Evolutionary conservation across 495 filamentous ascomycete species (phyloP).

Genomic region (Pseudoneurospora amorphoporcata): DNA sequence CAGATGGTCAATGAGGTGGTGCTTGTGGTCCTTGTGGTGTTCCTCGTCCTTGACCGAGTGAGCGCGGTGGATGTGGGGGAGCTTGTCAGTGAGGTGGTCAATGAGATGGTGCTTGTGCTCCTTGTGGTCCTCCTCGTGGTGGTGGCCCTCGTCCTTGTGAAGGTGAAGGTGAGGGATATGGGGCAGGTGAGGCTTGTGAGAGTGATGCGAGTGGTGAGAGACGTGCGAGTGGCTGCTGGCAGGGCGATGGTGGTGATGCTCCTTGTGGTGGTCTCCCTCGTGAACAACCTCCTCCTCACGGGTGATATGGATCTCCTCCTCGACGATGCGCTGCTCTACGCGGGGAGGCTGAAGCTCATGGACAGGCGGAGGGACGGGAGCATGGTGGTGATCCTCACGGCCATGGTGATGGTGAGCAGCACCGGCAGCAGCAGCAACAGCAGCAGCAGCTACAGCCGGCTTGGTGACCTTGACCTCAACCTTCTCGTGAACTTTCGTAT

Average conservation of each 20-base stretch:
- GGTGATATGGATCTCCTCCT: constrained; percentile 73
- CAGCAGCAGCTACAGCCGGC: constrained; percentile 35
- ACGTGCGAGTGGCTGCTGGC: constrained; percentile 34
- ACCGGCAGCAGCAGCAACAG: no score
- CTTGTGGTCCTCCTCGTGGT: constrained; percentile 41
- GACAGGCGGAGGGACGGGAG: constrained; percentile 19
- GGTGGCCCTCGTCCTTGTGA: constrained; percentile 33
- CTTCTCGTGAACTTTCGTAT: constrained; percentile 64
- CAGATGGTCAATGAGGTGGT: background rate
- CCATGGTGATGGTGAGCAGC: constrained; percentile 26
- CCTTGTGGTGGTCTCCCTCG: background rate
- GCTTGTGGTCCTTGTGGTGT: constrained; percentile 32
- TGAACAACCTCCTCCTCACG: constrained; percentile 45
- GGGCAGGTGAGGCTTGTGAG: constrained; percentile 31
- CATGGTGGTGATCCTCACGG: constrained; percentile 73
- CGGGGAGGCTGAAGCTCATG: constrained; percentile 51
- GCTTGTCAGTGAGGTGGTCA: background rate
- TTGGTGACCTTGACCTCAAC: constrained; percentile 73
- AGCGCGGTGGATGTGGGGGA: background rate
- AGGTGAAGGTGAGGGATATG: background rate
- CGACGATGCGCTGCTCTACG: constrained; percentile 55
- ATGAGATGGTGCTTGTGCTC: background rate
- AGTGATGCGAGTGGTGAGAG: constrained; percentile 22
- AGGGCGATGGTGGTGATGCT: constrained; percentile 43
- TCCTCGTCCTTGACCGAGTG: constrained; percentile 25